Evolutionary conservation across 2,329 filamentous ascomycete genomes (phyloP).

Genomic region (Lachnellula cervina): DNA sequence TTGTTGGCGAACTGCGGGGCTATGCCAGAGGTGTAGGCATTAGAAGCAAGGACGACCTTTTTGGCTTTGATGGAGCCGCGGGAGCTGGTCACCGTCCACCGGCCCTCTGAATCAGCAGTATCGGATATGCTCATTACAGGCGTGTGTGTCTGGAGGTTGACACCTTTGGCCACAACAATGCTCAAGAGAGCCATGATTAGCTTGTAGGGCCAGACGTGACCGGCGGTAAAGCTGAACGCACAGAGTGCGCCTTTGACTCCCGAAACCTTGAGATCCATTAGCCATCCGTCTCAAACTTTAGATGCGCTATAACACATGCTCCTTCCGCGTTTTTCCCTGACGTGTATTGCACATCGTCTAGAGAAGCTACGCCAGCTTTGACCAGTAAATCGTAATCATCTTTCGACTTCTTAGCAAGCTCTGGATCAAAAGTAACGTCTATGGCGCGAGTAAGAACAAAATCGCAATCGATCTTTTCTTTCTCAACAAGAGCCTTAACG

Average conservation of each 20-base stretch:
- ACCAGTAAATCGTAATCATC: conserved; percentile 9
- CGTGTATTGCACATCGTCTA: conserved; percentile 13
- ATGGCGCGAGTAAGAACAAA: conserved; percentile 35
- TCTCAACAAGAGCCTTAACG: conserved; percentile 36
- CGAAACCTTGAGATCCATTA: conserved; percentile 9
- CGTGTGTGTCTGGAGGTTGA: conserved; percentile 50
- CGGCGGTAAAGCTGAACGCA: conserved; percentile 20
- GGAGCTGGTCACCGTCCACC: conserved; percentile 46
- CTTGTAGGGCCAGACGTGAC: conserved; percentile 52
- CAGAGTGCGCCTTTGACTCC: conserved; percentile 22
- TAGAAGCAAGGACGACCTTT: conserved; percentile 59
- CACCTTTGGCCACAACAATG: conserved; percentile 38
- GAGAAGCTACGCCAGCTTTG: conserved; percentile 6
- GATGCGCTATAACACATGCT: conserved; percentile 3
- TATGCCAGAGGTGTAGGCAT: conserved; percentile 54
- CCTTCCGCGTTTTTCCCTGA: conserved; percentile 8
- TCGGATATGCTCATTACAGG: conserved; percentile 33
- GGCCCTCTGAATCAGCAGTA: conserved; percentile 19
- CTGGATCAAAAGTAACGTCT: conserved; percentile 33
- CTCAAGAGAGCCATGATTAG: conserved; percentile 49
- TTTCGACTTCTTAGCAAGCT: conserved; percentile 21
- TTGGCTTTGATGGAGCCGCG: conserved; percentile 50
- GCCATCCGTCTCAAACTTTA: background rate
- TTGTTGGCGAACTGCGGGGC: conserved; percentile 45
- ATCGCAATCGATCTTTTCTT: conserved; percentile 40